phyloP scores from a whole-genome alignment of 768 basidiomycete species.

The Coprinopsis marcescibilis region DNA sequence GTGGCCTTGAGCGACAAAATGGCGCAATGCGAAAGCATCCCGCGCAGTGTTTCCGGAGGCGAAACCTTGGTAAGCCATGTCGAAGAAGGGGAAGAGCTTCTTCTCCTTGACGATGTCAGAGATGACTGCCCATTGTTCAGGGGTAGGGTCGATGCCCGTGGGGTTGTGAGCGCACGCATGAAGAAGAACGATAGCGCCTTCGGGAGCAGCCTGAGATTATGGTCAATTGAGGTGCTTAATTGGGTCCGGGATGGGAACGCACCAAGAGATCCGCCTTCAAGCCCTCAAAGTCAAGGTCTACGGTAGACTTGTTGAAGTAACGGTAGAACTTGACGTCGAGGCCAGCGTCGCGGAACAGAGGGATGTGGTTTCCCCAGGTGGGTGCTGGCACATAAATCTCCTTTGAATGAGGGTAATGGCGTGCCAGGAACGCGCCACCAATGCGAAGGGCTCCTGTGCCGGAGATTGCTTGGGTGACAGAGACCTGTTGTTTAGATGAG shows the following conservation, averaged over 20 bases:
- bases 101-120: slow-evolving; percentile 84
- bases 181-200: slow-evolving; percentile 78
- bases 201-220: slow-evolving; percentile 54
- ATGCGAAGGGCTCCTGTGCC: slow-evolving; percentile 97
- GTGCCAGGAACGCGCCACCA: slow-evolving; percentile 86
- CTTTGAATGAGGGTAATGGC: slow-evolving; percentile 83
- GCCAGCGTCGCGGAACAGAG: slow-evolving; percentile 90
- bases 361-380: slow-evolving; percentile 97
- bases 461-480: slow-evolving; percentile 90
- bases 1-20: slow-evolving; percentile 89
- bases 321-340: slow-evolving; percentile 89
- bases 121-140: slow-evolving; percentile 87
- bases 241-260: neutral
- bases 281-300: slow-evolving; percentile 88
- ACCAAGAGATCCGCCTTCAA: slow-evolving; percentile 85
- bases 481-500: slow-evolving; percentile 44
- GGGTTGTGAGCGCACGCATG: slow-evolving; percentile 99
- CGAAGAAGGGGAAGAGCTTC: slow-evolving; percentile 95
- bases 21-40: slow-evolving; percentile 92
- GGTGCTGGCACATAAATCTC: slow-evolving; percentile 88
- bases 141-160: slow-evolving; percentile 95
- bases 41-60: slow-evolving; percentile 87
- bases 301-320: slow-evolving; percentile 90
- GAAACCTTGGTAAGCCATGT: slow-evolving; percentile 99
- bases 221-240: slow-evolving; percentile 7